Evolutionary conservation across 106 monocot genomes (phyloP).

Genomic region (Dactylorhiza incarnata): DNA sequence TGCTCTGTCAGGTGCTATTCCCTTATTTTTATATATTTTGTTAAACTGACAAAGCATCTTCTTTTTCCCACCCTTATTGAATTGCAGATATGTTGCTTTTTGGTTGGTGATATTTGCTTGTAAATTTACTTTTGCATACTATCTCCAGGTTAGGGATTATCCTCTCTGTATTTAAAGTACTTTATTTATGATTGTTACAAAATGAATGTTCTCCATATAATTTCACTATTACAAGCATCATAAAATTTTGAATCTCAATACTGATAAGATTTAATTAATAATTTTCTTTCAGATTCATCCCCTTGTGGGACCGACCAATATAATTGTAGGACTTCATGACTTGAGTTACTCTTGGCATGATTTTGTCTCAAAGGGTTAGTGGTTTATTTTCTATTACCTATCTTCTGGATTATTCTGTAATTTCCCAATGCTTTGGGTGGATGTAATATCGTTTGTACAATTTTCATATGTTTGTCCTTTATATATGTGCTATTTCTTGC

Average conservation of each 20-base stretch:
- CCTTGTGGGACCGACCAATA: conserved; percentile 65
- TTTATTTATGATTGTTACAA: background rate
- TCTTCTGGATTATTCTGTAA: background rate
- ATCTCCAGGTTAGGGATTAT: conserved; percentile 52
- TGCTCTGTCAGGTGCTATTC: background rate
- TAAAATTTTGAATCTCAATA: background rate
- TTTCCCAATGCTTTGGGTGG: background rate
- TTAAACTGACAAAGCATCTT: background rate
- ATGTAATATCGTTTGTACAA: background rate
- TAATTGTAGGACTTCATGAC: conserved; percentile 48
- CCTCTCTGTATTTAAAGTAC: background rate
- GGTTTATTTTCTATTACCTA: background rate
- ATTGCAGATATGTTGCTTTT: conserved; percentile 70
- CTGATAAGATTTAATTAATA: background rate
- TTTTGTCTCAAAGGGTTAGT: conserved; percentile 79
- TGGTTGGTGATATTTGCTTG: conserved; percentile 78
- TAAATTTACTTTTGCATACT: conserved; percentile 79
- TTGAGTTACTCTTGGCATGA: conserved; percentile 93
- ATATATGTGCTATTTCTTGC: background rate
- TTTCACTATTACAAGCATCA: background rate
- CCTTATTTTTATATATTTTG: background rate
- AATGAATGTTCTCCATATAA: background rate
- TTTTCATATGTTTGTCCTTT: background rate
- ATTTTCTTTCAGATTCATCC: conserved; percentile 67
- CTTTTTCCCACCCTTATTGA: background rate